These are phyloP conservation scores for Leishmania turanica DNA, from an alignment of 208 protist species.

Conservation along the genomic window DNA sequence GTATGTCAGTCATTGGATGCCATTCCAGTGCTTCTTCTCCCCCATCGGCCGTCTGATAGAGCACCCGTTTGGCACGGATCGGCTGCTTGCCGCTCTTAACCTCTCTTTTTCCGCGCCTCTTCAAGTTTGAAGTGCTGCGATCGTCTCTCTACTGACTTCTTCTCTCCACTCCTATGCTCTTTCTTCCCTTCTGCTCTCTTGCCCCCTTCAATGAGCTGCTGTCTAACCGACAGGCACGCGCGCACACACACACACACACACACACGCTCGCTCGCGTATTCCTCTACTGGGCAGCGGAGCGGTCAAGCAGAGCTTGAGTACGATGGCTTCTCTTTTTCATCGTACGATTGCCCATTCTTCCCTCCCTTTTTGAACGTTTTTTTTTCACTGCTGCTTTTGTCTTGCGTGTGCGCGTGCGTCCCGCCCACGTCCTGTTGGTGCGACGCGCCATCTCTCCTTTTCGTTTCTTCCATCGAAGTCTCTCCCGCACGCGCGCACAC, in stretches of 20 bases:
- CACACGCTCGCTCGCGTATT: background rate
- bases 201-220: background rate
- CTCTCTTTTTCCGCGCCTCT: background rate
- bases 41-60: background rate
- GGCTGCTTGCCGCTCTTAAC: no score
- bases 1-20: background rate
- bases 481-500: background rate
- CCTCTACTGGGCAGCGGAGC: background rate
- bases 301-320: background rate
- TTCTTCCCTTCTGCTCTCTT: background rate
- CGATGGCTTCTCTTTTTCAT: background rate
- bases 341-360: background rate
- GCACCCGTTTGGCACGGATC: background rate
- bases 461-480: background rate
- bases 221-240: background rate
- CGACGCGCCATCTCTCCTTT: background rate
- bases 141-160: background rate
- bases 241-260: background rate
- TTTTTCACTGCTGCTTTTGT: background rate
- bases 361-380: background rate
- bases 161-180: background rate
- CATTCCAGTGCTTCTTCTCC: background rate
- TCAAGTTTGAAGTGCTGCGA: background rate
- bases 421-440: background rate
- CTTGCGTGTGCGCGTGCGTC: background rate